Evolutionary conservation across 1,139 yeast genomes (phyloP).

Genomic region (Sugiyamaella grinbergsii): DNA sequence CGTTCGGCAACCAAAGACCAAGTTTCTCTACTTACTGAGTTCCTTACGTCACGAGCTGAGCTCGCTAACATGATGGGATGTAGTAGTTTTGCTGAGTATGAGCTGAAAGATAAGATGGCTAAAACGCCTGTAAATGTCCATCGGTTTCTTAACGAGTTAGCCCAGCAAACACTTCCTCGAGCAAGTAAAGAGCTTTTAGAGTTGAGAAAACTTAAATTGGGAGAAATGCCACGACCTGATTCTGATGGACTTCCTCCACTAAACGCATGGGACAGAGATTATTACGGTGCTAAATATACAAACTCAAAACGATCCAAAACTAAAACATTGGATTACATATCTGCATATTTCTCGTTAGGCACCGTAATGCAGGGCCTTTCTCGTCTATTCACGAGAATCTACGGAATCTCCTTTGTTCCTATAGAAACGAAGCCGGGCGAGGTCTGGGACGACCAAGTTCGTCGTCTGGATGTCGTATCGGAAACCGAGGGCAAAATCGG

Average conservation of each 20-base stretch:
- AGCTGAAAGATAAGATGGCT: slow-evolving; percentile 89
- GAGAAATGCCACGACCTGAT: slow-evolving; percentile 32
- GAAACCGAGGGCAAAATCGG: slow-evolving; percentile 63
- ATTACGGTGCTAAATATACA: slow-evolving; percentile 50
- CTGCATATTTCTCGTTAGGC: slow-evolving; percentile 76
- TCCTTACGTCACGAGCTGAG: slow-evolving; percentile 67
- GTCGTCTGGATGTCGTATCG: slow-evolving; percentile 72
- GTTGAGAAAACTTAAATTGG: slow-evolving; percentile 33
- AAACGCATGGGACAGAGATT: slow-evolving; percentile 92
- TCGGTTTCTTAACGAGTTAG: slow-evolving; percentile 64
- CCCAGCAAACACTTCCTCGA: slow-evolving; percentile 53
- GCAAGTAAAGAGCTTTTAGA: slow-evolving; percentile 61
- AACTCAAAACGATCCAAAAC: slow-evolving; percentile 35
- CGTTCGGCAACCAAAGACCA: slow-evolving; percentile 61
- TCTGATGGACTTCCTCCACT: background rate
- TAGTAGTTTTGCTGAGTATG: slow-evolving; percentile 73
- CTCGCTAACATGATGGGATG: slow-evolving; percentile 77
- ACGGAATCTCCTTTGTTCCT: slow-evolving; percentile 76
- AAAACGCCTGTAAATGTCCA: slow-evolving; percentile 73
- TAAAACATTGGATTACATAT: slow-evolving; percentile 33
- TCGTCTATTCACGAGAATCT: slow-evolving; percentile 64
- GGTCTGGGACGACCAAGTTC: slow-evolving; percentile 88
- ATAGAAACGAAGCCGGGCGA: slow-evolving; percentile 69
- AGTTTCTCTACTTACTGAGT: slow-evolving; percentile 56
- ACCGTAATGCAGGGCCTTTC: slow-evolving; percentile 84